These are phyloP conservation scores for Eutrema salsugineum DNA, from an alignment of 441 rosid genomes.

Conservation along the genomic window DNA sequence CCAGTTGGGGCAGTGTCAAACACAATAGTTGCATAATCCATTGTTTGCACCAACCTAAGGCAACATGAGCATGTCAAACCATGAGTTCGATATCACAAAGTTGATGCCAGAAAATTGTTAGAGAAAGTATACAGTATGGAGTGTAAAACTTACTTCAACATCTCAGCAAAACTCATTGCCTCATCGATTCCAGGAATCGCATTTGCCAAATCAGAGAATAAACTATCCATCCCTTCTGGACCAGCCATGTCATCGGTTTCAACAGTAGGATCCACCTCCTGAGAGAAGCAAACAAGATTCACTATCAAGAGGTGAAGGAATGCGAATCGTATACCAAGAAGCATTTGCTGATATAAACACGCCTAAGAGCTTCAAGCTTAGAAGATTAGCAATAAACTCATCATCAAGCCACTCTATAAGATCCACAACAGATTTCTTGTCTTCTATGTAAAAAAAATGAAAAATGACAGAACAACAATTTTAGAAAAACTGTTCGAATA, in stretches of 20 bases:
- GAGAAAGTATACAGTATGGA: background rate
- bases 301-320: background rate
- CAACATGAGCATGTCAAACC: slow-evolving; percentile 9
- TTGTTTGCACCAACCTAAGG: slow-evolving; percentile 90
- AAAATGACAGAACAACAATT: background rate
- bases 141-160: slow-evolving; percentile 75
- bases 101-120: background rate
- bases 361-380: background rate
- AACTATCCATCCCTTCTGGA: slow-evolving; percentile 80
- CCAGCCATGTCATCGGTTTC: slow-evolving; percentile 74
- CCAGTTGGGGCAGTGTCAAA: slow-evolving; percentile 99
- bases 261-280: slow-evolving; percentile 99
- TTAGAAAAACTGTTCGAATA: background rate
- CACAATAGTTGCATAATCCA: slow-evolving; percentile 93
- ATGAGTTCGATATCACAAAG: background rate
- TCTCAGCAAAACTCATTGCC: slow-evolving; percentile 99
- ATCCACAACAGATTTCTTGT: background rate
- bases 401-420: background rate
- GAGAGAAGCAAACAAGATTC: slow-evolving; percentile 21
- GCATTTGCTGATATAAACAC: background rate
- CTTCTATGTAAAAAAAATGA: too few relatives aligned
- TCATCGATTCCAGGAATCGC: slow-evolving; percentile 98
- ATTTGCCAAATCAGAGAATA: slow-evolving; percentile 90
- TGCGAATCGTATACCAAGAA: background rate
- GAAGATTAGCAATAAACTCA: background rate